Conservation (phyloP, 805 yeast genomes). For the Starmerella sirachaensis region DNA sequence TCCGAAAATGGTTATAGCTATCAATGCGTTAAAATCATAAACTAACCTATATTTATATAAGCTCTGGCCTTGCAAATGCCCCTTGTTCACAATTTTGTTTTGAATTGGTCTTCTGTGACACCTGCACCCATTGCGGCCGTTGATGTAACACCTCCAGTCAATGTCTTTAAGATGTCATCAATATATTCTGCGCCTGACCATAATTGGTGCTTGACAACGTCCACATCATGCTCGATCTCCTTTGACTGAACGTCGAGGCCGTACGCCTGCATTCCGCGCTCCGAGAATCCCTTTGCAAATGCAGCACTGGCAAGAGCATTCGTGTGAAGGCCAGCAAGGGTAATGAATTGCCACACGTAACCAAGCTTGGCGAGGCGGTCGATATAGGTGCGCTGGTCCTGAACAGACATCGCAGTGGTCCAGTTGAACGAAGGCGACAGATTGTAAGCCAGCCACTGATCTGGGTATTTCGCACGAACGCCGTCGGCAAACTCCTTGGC, state of each 20-base stretch:
- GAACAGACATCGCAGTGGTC: conserved; percentile 81
- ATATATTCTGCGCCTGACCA: conserved; percentile 99
- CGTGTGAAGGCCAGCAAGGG: conserved; percentile 93
- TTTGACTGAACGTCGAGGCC: conserved; percentile 77
- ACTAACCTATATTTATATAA: too few species aligned
- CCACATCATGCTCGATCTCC: conserved; percentile 81
- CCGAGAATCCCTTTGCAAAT: conserved; percentile 65
- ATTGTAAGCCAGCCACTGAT: conserved; percentile 94
- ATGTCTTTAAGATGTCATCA: conserved; percentile 77
- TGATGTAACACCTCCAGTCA: conserved; percentile 86
- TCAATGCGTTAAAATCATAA: too few species aligned
- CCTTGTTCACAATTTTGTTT: conserved; percentile 13
- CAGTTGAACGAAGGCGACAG: conserved; percentile 96
- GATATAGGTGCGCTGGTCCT: conserved; percentile 85
- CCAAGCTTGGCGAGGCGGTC: conserved; percentile 77
- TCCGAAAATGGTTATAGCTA: too few species aligned
- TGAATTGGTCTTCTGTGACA: conserved; percentile 91
- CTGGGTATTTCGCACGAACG: conserved; percentile 65
- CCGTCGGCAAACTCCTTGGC: conserved; percentile 93
- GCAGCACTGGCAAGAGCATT: conserved; percentile 84
- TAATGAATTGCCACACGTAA: conserved; percentile 94
- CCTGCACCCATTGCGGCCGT: conserved; percentile 99
- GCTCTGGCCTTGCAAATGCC: too few species aligned
- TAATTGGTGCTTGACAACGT: conserved; percentile 93
- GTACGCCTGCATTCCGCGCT: conserved; percentile 90